Base-by-base conservation (phyloP, 257 asterid species). In the Anisodus acutangulus region DNA sequence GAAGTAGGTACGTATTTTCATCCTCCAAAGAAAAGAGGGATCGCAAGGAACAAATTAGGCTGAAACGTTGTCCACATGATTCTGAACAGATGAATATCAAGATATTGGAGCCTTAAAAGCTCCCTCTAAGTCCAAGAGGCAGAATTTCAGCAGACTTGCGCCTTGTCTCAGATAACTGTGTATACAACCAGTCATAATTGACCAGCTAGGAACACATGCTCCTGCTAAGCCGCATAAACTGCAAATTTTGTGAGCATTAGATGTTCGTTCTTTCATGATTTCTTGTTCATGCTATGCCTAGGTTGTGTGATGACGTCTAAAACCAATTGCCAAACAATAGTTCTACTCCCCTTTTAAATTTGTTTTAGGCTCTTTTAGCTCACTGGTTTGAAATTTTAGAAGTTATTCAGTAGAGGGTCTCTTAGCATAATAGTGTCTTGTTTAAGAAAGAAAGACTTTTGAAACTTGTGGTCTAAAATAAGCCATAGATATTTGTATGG, bases 81-180 rank as follows among this genome's bases (percentile, higher is more conserved):
- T 68, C 19, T 68, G 76, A n/a, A 68, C 43, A 68, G 79, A 43
- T 55, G 58, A 71, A 45, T 71, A 45, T 19, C 79, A 71, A 47
- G 62, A 49, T 49, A 22, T 19, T 19, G 22, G 80, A 74, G 79
- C 60, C 49, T 72, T 49, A 9, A 74, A 74, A 11, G 43, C 6
- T 74, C 6, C 80, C 80, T 71, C 35, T 10, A 47, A 72, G 80
- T 49, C 74, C 60, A 47, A 22, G 19, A 47, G 80, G 80, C 80
- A 74, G 47, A 49, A 1, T 49, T 74, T 19, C 43, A 11, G 62
- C 19, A 47, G 60, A 47, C 60, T 31, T 49, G 62, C 6, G 3
- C 45, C 59, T 58, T 74, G 12, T 49, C 49, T 49, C 79, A 19
- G 63, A 16, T 57, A 19, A 74, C 80, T 74, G 11, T 74, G 43